Evolutionary conservation across 495 filamentous ascomycete genomes (phyloP).

Genomic region (Chaetomium tenue): DNA sequence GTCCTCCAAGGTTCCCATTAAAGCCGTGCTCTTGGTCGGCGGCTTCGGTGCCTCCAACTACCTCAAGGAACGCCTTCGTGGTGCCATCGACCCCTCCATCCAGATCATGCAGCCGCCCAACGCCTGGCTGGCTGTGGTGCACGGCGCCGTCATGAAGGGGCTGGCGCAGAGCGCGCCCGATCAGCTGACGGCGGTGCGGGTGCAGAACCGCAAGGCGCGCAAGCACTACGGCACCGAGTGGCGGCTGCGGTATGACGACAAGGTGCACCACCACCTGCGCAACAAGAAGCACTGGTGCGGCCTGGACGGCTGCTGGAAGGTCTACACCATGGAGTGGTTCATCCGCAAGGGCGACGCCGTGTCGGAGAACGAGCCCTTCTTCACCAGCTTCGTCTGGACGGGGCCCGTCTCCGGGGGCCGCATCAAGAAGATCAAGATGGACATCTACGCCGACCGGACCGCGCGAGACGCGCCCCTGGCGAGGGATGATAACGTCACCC

Average conservation of each 20-base stretch:
- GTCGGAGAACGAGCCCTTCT: conserved; percentile 35
- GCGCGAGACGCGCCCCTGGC: conserved; percentile 26
- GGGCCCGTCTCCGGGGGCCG: conserved; percentile 30
- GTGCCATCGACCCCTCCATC: conserved; percentile 38
- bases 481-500: conserved; percentile 28
- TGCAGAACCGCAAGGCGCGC: conserved; percentile 48
- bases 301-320: conserved; percentile 29
- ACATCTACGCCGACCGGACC: conserved; percentile 33
- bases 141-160: conserved; percentile 47
- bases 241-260: conserved; percentile 36
- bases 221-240: conserved; percentile 50
- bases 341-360: conserved; percentile 33
- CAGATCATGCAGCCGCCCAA: conserved; percentile 61
- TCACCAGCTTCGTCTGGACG: conserved; percentile 26
- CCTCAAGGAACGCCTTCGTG: conserved; percentile 55
- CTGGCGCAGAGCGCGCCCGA: conserved; percentile 37
- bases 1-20: conserved; percentile 42
- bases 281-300: conserved; percentile 31
- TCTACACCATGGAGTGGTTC: conserved; percentile 38
- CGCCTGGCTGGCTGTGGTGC: conserved; percentile 55
- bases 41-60: conserved; percentile 70
- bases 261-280: conserved; percentile 29
- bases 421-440: conserved; percentile 27
- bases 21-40: conserved; percentile 67
- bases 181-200: conserved; percentile 42